Evolutionary conservation across 2,329 filamentous ascomycete genomes (phyloP).

Genomic region (Hymenoscyphus fructigenus): DNA sequence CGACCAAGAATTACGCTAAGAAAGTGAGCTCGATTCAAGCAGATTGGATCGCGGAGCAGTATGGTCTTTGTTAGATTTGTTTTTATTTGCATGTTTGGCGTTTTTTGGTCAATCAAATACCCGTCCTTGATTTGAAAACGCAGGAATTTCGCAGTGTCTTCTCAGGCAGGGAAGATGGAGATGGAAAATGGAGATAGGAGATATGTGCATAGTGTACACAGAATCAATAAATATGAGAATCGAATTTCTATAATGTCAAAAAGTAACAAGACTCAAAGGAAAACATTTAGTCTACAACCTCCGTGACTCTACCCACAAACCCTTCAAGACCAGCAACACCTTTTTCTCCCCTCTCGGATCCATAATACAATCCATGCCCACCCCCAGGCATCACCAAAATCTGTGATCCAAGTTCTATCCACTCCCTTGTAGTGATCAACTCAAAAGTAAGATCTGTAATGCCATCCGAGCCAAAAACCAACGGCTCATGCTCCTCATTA

Average conservation of each 20-base stretch:
- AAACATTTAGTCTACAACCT: conserved; percentile 53
- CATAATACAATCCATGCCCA: conserved; percentile 57
- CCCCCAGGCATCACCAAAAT: conserved; percentile 72
- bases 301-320: conserved; percentile 66
- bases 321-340: conserved; percentile 64
- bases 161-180: neutral
- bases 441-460: conserved; percentile 61
- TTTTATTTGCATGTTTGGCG: neutral
- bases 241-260: neutral
- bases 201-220: neutral
- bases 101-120: neutral
- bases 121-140: neutral
- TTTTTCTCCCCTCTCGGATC: conserved; percentile 53
- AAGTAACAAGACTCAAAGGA: neutral
- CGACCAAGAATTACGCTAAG: conserved; percentile 65
- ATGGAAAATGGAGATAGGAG: neutral
- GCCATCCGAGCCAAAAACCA: conserved; percentile 41
- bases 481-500: conserved; percentile 26
- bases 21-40: conserved; percentile 63
- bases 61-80: conserved; percentile 19
- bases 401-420: conserved; percentile 68
- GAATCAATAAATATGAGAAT: neutral
- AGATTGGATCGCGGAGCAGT: conserved; percentile 50
- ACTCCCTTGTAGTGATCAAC: conserved; percentile 68
- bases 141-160: neutral